Base-by-base conservation (phyloP, 2,329 filamentous ascomycete species). In the Aspergillus calidoustus region DNA sequence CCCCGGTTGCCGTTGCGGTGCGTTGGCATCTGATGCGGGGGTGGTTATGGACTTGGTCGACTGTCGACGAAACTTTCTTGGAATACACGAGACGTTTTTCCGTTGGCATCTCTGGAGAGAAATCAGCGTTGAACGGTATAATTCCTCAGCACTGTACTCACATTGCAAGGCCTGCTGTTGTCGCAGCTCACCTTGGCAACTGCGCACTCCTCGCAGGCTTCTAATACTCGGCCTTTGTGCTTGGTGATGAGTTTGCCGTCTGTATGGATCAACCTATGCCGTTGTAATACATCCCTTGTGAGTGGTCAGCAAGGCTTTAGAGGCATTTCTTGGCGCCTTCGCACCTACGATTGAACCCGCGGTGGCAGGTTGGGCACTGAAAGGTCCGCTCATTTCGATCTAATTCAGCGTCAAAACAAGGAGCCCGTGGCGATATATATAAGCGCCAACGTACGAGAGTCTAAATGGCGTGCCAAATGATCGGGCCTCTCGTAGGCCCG, bases 331-430 rank as follows among this genome's bases (percentile, higher is more conserved):
- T 5, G 34, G 9, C 34, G 25, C 7, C 2, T 1, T 23, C 56
- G 25, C 52, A 41, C 56, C 56, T 53, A 23, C 56, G 56, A 17
- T 59, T 59, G 25, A 59, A 59, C 5, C 56, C 56, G 19, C 56
- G 56, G 7, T 46, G 49, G 23, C 56, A 59, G n/a, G 30, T 46
- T 15, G 56, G 34, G 15, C 56, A 59, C 28, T 59, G 56, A 17
- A 59, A 59, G 3, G 25, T 53, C n/a, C 56, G n/a, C 22, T 52
- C 56, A 13, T 59, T 59, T 3, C 49, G 38, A 23, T 59, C 56
- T 59, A n/a, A 6, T 11, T n/a, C 9, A 3, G 3, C 9, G 3
- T 23, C 17, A 30, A 0, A 44, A 28, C 11, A 30, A 25, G 2
- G 13, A n/a, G 2, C 6, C 3, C 0, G 22, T 11, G 11, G 17